These are phyloP conservation scores for Sordariomycetes sp. DNA, from an alignment of 2,329 filamentous ascomycete species.

Conservation along the genomic window DNA sequence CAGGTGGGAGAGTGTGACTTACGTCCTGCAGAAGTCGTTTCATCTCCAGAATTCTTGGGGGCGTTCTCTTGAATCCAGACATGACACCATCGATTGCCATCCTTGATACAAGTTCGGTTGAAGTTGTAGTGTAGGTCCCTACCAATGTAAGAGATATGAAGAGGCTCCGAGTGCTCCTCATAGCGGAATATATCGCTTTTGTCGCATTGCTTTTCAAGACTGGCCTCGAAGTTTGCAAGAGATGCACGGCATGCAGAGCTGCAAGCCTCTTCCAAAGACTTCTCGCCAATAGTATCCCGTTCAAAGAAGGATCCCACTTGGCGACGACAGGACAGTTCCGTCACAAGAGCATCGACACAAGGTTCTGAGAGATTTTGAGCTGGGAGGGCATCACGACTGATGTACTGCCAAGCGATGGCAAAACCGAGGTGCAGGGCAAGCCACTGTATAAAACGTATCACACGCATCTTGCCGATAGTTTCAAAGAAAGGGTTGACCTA, in stretches of 20 bases:
- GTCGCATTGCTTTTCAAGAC: neutral
- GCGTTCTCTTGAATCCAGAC: neutral
- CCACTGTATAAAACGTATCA: no score
- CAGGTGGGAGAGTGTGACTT: no score
- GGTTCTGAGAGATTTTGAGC: neutral
- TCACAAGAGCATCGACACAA: neutral
- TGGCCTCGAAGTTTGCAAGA: neutral
- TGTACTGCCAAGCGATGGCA: constrained; percentile 1
- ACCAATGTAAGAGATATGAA: neutral
- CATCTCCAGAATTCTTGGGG: neutral
- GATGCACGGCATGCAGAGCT: neutral
- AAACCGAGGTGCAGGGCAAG: no score
- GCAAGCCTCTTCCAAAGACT: neutral
- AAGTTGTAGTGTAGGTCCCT: constrained; percentile 1
- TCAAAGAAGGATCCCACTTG: constrained; percentile 1
- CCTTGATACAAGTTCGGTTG: constrained; percentile 1
- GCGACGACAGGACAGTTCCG: neutral
- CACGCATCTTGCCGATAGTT: no score
- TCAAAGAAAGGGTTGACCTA: no score
- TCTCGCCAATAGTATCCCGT: no score
- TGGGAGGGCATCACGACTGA: neutral
- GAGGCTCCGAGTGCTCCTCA: neutral
- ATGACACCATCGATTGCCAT: neutral
- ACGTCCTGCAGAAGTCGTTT: no score
- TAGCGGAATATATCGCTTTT: neutral